Conservation (phyloP, 768 basidiomycete species). For the Russula virescens region DNA sequence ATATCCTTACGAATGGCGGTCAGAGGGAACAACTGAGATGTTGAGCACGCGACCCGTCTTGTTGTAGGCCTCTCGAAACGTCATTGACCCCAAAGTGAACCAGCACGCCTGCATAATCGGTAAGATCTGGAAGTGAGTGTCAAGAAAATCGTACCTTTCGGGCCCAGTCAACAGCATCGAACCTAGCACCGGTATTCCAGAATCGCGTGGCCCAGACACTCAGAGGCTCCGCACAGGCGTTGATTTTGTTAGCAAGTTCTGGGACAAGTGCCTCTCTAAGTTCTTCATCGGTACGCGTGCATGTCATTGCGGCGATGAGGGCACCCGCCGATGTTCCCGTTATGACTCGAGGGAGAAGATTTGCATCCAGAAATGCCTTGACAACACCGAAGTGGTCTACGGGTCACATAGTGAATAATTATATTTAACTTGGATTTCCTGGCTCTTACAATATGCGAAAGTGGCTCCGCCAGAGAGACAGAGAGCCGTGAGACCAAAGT, state of each 20-base stretch:
- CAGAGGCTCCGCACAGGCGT: conserved; percentile 75
- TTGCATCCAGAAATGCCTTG: conserved; percentile 84
- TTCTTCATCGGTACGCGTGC: conserved; percentile 87
- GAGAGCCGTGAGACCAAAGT: conserved; percentile 85
- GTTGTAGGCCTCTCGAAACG: conserved; percentile 92
- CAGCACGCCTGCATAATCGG: conserved; percentile 56
- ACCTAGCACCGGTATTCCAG: conserved; percentile 87
- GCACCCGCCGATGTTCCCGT: conserved; percentile 95
- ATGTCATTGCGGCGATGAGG: conserved; percentile 65
- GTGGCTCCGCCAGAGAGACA: conserved; percentile 96
- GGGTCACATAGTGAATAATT: background rate
- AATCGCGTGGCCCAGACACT: conserved; percentile 65
- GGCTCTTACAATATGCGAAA: conserved; percentile 82
- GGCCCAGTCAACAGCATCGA: conserved; percentile 88
- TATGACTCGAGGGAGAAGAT: conserved; percentile 83
- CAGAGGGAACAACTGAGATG: conserved; percentile 87
- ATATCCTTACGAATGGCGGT: conserved; percentile 67
- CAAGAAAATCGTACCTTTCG: conserved; percentile 53
- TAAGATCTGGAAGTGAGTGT: background rate
- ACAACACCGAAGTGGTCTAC: conserved; percentile 87
- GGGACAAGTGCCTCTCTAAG: conserved; percentile 73
- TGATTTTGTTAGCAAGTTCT: conserved; percentile 75
- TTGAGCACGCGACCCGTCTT: conserved; percentile 91
- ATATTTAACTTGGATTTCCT: background rate
- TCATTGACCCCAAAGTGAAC: conserved; percentile 90